phyloP scores from a whole-genome alignment of 768 basidiomycete species.

The Trametes sanguinea region DNA sequence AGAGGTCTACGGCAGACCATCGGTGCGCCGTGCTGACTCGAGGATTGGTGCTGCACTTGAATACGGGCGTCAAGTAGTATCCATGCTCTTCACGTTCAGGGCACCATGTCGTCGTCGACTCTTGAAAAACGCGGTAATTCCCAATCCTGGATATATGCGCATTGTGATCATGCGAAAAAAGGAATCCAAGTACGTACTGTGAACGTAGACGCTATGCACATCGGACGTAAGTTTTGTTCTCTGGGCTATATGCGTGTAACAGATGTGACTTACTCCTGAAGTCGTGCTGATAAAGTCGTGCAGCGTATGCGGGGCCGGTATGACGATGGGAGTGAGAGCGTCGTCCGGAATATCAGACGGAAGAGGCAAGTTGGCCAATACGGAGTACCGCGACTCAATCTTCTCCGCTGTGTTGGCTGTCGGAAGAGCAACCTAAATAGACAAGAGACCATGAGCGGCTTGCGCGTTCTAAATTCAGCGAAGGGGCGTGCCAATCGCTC shows the following conservation, averaged over 20 bases:
- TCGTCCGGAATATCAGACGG: constrained; percentile 66
- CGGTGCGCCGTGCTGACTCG: constrained; percentile 75
- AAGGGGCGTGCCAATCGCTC: constrained; percentile 2
- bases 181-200: constrained; percentile 43
- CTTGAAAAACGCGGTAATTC: constrained; percentile 68
- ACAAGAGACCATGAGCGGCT: not conserved
- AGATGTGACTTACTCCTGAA: constrained; percentile 49
- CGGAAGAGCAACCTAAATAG: constrained; percentile 4
- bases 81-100: constrained; percentile 83
- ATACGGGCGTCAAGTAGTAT: constrained; percentile 70
- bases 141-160: constrained; percentile 47
- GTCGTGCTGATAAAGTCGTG: constrained; percentile 68
- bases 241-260: not conserved
- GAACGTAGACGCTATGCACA: constrained; percentile 51
- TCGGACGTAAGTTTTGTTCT: constrained; percentile 9
- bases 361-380: constrained; percentile 62
- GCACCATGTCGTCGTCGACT: constrained; percentile 74
- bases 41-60: constrained; percentile 80
- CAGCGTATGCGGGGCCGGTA: constrained; percentile 63
- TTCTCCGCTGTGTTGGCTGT: constrained; percentile 38
- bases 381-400: constrained; percentile 54
- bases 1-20: constrained; percentile 67
- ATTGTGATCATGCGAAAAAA: not conserved
- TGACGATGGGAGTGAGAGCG: constrained; percentile 65
- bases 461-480: too few relatives aligned